Conservation (phyloP, 2,329 filamentous ascomycete species). For the Penicillium sp. region DNA sequence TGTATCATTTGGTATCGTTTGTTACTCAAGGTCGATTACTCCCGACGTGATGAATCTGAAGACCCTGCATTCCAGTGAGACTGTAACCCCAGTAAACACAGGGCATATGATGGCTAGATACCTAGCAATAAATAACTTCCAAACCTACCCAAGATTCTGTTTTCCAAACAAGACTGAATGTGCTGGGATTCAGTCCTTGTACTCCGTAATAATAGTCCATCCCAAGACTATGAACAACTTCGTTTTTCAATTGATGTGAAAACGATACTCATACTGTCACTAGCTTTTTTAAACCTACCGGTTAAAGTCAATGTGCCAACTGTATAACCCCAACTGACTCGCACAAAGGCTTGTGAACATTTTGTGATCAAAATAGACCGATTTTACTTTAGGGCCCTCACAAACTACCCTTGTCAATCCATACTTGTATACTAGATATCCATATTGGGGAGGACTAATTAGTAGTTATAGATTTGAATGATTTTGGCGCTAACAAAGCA, state of each 20-base stretch:
- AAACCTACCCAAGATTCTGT: background rate
- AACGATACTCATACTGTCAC: too few species aligned
- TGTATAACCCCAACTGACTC: background rate
- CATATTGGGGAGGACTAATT: background rate
- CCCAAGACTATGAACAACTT: background rate
- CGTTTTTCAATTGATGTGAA: too few species aligned
- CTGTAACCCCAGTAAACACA: background rate
- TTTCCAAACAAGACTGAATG: background rate
- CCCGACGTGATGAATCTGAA: background rate
- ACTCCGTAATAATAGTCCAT: background rate
- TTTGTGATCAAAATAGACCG: background rate
- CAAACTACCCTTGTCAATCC: background rate
- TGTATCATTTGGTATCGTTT: background rate
- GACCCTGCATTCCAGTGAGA: conserved; percentile 4
- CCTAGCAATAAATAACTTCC: background rate
- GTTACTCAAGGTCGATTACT: background rate
- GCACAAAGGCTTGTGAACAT: background rate
- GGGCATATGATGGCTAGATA: background rate
- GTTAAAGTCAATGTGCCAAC: background rate
- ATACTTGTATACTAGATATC: background rate
- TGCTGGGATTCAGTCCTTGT: background rate
- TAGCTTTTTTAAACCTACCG: background rate
- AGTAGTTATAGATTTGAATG: background rate
- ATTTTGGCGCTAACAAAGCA: background rate
- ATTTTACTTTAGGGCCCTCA: too few species aligned